These are phyloP conservation scores for Lactifluus subvellereus DNA, from an alignment of 768 basidiomycete species.

Conservation along the genomic window DNA sequence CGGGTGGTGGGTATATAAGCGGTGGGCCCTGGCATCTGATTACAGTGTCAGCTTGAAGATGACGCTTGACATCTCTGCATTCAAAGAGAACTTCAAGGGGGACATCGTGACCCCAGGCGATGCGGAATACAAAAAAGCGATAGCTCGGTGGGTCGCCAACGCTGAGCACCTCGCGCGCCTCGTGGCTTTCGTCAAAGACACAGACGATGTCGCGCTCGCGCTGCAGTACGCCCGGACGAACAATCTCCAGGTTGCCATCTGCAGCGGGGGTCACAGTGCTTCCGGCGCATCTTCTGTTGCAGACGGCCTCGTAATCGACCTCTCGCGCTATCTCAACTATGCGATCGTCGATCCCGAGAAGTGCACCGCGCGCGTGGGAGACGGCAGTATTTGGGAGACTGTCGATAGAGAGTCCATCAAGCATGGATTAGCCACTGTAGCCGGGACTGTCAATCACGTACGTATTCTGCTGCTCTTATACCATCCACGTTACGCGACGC, in stretches of 20 bases:
- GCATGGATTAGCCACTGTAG: conserved; percentile 44
- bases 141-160: conserved; percentile 41
- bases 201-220: conserved; percentile 35
- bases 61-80: conserved; percentile 22
- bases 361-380: conserved; percentile 39
- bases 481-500: neutral
- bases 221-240: conserved; percentile 36
- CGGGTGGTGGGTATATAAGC: too few species aligned
- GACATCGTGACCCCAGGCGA: conserved; percentile 38
- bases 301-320: conserved; percentile 46
- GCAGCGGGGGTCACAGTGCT: conserved; percentile 45
- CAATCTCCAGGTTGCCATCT: conserved; percentile 37
- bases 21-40: too few species aligned
- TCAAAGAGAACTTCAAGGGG: conserved; percentile 36
- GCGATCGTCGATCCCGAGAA: conserved; percentile 38
- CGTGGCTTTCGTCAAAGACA: conserved; percentile 41
- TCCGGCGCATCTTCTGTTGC: conserved; percentile 41
- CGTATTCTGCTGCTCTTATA: conserved; percentile 12
- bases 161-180: conserved; percentile 37
- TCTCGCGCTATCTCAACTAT: conserved; percentile 38
- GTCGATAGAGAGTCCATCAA: conserved; percentile 42
- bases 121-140: conserved; percentile 35
- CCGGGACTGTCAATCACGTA: conserved; percentile 46
- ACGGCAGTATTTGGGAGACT: conserved; percentile 42
- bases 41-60: too few species aligned